phyloP scores from a whole-genome alignment of 2,329 filamentous ascomycete species.

The Alternaria sp. region DNA sequence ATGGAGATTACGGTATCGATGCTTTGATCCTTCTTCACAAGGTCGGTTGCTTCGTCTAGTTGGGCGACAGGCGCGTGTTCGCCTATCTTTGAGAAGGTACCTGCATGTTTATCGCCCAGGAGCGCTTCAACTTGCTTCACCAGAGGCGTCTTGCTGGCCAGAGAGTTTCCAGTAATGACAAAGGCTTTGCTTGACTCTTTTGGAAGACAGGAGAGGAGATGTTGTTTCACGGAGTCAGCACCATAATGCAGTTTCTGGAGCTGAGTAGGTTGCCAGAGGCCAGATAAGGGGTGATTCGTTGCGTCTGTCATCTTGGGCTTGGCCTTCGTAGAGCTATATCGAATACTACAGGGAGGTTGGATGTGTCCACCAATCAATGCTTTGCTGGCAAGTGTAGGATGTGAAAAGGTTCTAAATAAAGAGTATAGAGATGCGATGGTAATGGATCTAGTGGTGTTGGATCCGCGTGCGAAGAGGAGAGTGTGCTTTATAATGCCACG shows the following conservation, averaged over 20 bases:
- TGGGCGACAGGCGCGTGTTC: constrained; percentile 65
- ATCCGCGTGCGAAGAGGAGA: not conserved
- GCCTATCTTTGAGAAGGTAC: constrained; percentile 64
- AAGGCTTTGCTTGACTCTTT: constrained; percentile 62
- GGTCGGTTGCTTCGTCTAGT: constrained; percentile 61
- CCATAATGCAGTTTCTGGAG: constrained; percentile 63
- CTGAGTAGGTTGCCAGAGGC: constrained; percentile 62
- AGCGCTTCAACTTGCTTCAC: constrained; percentile 61
- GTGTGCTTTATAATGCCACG: not conserved
- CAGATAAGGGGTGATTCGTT: constrained; percentile 56
- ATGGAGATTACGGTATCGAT: constrained; percentile 66
- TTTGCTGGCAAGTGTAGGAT: not conserved
- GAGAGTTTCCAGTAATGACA: constrained; percentile 64
- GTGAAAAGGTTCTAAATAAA: not conserved
- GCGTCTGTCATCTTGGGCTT: constrained; percentile 53
- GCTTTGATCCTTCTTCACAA: constrained; percentile 55
- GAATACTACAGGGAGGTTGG: not conserved
- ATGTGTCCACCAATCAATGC: not conserved
- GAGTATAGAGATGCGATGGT: not conserved
- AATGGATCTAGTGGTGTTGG: not conserved
- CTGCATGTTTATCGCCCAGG: constrained; percentile 59
- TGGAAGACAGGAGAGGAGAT: constrained; percentile 58
- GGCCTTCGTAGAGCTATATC: constrained; percentile 10
- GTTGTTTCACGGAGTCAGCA: constrained; percentile 55
- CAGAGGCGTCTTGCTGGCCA: constrained; percentile 63